Base-by-base conservation (phyloP, 345 rosid genomes). In the Euclidium syriacum region DNA sequence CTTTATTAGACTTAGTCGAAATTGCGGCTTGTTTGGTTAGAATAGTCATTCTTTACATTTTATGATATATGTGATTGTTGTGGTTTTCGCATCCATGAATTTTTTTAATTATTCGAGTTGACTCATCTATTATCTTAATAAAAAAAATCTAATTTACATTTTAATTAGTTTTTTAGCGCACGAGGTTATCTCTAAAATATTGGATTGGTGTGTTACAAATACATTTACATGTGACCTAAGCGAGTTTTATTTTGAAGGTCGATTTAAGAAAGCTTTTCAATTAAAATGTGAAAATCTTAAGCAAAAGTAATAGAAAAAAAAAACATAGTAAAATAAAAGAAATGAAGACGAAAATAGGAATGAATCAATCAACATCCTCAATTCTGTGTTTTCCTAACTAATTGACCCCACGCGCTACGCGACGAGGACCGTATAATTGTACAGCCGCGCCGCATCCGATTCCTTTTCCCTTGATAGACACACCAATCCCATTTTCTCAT, bases 361-460 rank as follows among this genome's bases (percentile, higher is more conserved):
- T 38, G 58, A 29, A 48, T 47, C 27, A 67, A 49, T 47, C 41
- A 57, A 57, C 34, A 46, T 44, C 14, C 11, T 54, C n/a, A 6
- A 18, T 29, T 26, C 3, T 22, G 50, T 16, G 42, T 58, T 49
- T 15, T 15, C 36, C 51, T 30, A 58, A 57, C 33, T 14, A 22
- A 48, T 48, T 36, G 41, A 30, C 71, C 58, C 50, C n/a, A 68
- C 66, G 30, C 41, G 64, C 41, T 42, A 59, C 18, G 7, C 51
- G 36, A 11, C 63, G 59, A 58, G 34, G 66, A 68, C 66, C 60
- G 51, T 58, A 59, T 50, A 40, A 22, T 67, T 48, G 72, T 48
- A 58, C 71, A 48, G 34, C 65, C 51, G 23, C 52, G 59, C 59
- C 52, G 72, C 65, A 67, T 67, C 72, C 15, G 30, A 59, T 59